Evolutionary conservation across 805 yeast species (phyloP), one percentile per base, ranked within the genome.

Genomic region (Metschnikowia koreensis): DNA sequence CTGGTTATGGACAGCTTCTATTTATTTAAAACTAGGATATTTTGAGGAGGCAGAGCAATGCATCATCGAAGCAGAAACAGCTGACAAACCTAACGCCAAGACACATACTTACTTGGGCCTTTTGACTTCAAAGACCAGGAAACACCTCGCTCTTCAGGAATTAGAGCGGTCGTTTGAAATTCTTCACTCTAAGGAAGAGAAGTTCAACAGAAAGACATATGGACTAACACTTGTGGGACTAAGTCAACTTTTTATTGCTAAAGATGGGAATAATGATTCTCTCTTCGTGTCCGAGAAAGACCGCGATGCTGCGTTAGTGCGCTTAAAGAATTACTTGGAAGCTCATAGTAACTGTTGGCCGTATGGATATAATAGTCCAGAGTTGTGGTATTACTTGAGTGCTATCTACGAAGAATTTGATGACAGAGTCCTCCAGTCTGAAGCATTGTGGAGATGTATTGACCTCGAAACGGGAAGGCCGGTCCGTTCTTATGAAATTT

Each of bases 1-100:
- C 26, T 91, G 97, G 97, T 65, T 91, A 46, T 81, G 90, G 81
- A 77, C 89, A 0, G 77, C 90, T 0, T 76, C 78, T 37, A 69
- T 89, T 28, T 90, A 89, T 63, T 70, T 80, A 59, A 79, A 80
- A 52, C 75, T 80, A 6, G 83, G 80, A 1, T 66, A 80, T 38
- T 56, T 70, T 1, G 76, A 71, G 2, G 96, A 89, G 48, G 82
- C 92, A 1, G 83, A 83, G 59, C 83, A 80, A 52, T 86, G 96
- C 44, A 76, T 90, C 5, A 75, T 78, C 7, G 97, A 90, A 66
- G 89, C 96, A 1, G 85, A 80, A 51, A 66, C 74, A 1, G 73
- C 77, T 2, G 69, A 61, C 47, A 71, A 72, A 34, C 76, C 81
- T 11, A 79, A 76, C 37, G 68, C 74, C 29, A 75, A 73, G 47